Conservation (phyloP, 768 basidiomycete species). For the Pisolithus orientalis region DNA sequence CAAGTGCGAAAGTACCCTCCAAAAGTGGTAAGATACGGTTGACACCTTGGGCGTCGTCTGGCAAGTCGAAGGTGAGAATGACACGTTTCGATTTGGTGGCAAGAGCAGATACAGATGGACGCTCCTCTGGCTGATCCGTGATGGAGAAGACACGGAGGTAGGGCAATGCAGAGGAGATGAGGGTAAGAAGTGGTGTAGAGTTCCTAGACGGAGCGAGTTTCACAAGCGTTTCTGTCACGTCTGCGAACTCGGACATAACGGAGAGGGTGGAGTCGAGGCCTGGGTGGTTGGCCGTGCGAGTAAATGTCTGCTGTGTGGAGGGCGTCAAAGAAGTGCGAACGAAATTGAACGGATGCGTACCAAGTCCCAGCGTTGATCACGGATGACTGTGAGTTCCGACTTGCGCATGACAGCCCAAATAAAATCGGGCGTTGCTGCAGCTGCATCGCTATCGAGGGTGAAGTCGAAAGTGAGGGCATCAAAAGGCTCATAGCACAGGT, state of each 20-base stretch:
- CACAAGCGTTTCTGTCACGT: constrained; percentile 73
- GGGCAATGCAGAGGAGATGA: constrained; percentile 55
- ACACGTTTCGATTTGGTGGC: constrained; percentile 61
- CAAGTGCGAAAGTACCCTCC: constrained; percentile 62
- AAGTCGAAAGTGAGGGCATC: constrained; percentile 80
- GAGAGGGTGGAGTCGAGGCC: constrained; percentile 55
- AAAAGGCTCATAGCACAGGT: constrained; percentile 62
- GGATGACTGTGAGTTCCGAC: constrained; percentile 64
- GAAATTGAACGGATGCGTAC: constrained; percentile 39
- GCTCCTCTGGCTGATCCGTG: constrained; percentile 78
- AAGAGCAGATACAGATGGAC: constrained; percentile 52
- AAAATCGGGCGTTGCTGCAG: constrained; percentile 49
- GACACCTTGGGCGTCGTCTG: constrained; percentile 43
- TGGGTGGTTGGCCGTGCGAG: constrained; percentile 64
- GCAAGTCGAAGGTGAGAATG: constrained; percentile 58
- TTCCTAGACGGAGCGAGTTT: constrained; percentile 37
- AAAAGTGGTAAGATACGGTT: constrained; percentile 42
- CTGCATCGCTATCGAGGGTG: constrained; percentile 43
- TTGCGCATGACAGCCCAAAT: constrained; percentile 85
- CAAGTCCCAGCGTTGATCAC: constrained; percentile 77
- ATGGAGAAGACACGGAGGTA: constrained; percentile 87
- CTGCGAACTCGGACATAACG: constrained; percentile 86
- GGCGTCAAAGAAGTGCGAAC: not conserved
- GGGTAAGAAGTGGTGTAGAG: constrained; percentile 43
- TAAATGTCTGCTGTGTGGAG: constrained; percentile 58